Base-by-base conservation (phyloP, 2,329 filamentous ascomycete genomes). In the Fusarium graminum region DNA sequence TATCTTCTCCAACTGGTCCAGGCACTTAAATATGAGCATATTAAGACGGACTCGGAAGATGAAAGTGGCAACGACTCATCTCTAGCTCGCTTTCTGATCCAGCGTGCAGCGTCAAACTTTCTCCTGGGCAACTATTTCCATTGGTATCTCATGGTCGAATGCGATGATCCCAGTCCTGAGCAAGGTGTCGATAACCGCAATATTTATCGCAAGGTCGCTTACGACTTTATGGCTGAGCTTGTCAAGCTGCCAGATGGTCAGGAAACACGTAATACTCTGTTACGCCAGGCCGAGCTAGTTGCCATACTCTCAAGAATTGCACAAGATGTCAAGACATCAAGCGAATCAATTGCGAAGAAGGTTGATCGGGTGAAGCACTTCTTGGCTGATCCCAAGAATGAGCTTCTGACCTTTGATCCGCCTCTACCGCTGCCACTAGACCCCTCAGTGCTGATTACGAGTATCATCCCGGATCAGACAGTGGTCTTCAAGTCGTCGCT, bases 131-230 rank as follows among this genome's bases (percentile, higher is more conserved):
- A 97, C 75, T 97, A 96, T 79, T 88, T 99, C 52, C 92, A 97
- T 77, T 99, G 95, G 95, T 99, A 98, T 77, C 84, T 99, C 4
- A 97, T 97, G 89, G 95, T 99, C 2, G 96, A 99, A 79, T 96
- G 94, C 70, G 93, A 96, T 70, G 94, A 97, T 75, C 83, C 85
- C 59, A 93, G 91, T 67, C 88, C 88, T 5, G 90, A 93, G 41
- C 92, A 94, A 70, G 85, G 88, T 22, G 83, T 87, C 6, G 88
- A 90, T 56, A 91, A 94, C 74, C 90, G 92, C 43, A 92, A 92
- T 64, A 88, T 98, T 17, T 99, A 97, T 77, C 90, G 92, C 28
- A 93, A 94, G 71, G 92, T 99, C 10, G 94, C 95, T 59, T 99
- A 93, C 73, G 93, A 98, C 74, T 99, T 98, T 77, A 97, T 98